These are phyloP conservation scores for Claviceps quebecensis DNA, from an alignment of 2,329 filamentous ascomycete species.

Conservation along the genomic window DNA sequence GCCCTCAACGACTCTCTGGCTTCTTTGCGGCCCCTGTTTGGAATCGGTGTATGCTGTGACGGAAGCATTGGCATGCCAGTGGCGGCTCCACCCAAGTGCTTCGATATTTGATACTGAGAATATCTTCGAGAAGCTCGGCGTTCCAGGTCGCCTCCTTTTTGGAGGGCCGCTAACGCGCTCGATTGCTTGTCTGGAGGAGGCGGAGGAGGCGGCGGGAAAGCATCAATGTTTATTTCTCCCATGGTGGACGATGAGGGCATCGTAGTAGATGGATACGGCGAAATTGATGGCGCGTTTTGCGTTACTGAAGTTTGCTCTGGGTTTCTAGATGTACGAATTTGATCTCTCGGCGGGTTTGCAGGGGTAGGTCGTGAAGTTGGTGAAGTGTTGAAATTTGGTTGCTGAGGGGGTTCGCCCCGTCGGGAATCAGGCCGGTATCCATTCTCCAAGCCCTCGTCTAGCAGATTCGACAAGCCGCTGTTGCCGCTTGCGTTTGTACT, in stretches of 20 bases:
- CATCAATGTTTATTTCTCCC: constrained; percentile 42
- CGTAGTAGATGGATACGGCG: constrained; percentile 50
- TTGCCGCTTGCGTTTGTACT: constrained; percentile 44
- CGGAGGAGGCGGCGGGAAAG: constrained; percentile 52
- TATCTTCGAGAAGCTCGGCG: constrained; percentile 84
- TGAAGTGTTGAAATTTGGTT: constrained; percentile 23
- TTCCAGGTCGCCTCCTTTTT: constrained; percentile 84
- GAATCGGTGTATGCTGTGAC: constrained; percentile 66
- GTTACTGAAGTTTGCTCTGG: constrained; percentile 54
- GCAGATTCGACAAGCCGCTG: constrained; percentile 39
- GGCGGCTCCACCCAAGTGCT: constrained; percentile 69
- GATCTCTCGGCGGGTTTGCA: constrained; percentile 30
- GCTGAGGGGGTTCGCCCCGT: constrained; percentile 15
- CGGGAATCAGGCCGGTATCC: constrained; percentile 31
- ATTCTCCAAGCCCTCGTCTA: constrained; percentile 45
- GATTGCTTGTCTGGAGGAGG: constrained; percentile 69
- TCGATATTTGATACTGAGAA: constrained; percentile 92
- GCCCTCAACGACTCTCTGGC: constrained; percentile 70
- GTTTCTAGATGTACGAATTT: constrained; percentile 32
- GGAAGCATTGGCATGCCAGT: constrained; percentile 80
- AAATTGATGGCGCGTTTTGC: constrained; percentile 62
- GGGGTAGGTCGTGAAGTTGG: constrained; percentile 32
- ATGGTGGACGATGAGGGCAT: constrained; percentile 26
- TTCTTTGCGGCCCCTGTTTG: constrained; percentile 68
- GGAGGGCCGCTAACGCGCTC: constrained; percentile 79